Evolutionary conservation across 176 grass and related monocot species (phyloP).

Genomic region (Elaeis guineensis): DNA sequence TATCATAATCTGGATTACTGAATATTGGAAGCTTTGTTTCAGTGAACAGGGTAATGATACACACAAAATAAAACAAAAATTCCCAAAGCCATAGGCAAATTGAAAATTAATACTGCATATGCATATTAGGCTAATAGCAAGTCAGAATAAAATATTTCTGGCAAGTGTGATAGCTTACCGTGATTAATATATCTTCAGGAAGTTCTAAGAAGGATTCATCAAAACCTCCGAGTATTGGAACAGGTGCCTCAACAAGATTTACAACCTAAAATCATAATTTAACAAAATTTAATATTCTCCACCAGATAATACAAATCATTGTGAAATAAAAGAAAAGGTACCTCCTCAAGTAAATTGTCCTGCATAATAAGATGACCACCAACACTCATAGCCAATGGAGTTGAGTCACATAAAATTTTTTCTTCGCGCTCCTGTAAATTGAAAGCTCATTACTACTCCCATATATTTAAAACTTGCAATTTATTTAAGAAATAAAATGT

Average conservation of each 20-base stretch:
- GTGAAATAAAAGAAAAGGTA: constrained; percentile 10
- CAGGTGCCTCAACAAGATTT: constrained; percentile 78
- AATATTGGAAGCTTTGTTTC: too few species aligned
- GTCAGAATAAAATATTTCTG: too few species aligned
- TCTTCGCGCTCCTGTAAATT: constrained; percentile 57
- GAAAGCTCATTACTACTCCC: not conserved
- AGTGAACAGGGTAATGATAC: too few species aligned
- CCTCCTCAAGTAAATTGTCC: constrained; percentile 74
- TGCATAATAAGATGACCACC: constrained; percentile 45
- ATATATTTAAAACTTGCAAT: too few species aligned
- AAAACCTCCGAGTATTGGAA: constrained; percentile 78
- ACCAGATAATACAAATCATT: too few species aligned
- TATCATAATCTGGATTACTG: too few species aligned
- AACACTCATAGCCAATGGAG: constrained; percentile 49
- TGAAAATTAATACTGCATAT: too few species aligned
- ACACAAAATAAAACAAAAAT: too few species aligned
- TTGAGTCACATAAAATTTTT: constrained; percentile 50
- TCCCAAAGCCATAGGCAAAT: too few species aligned
- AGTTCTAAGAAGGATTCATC: constrained; percentile 89
- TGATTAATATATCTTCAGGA: constrained; percentile 86
- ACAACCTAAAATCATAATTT: constrained; percentile 44
- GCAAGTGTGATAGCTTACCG: constrained; percentile 36
- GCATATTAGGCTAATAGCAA: too few species aligned
- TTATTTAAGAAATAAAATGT: too few species aligned
- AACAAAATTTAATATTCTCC: not conserved